phyloP scores from a whole-genome alignment of 2,329 filamentous ascomycete species.

The Aspergillus melleus region DNA sequence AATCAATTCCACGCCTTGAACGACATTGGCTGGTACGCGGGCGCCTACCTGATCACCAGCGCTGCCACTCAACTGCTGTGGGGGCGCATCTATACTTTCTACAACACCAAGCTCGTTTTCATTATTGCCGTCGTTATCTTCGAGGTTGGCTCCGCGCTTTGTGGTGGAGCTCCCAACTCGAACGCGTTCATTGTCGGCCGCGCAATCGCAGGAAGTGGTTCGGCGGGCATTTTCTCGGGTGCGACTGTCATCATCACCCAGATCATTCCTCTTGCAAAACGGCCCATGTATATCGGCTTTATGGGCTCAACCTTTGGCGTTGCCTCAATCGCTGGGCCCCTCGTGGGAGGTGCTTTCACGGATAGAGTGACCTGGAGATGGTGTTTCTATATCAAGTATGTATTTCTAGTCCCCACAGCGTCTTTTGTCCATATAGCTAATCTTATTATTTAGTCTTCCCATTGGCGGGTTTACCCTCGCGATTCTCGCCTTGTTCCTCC shows the following conservation, averaged over 20 bases:
- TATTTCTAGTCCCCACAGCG: background rate
- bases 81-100: background rate
- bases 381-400: slow-evolving; percentile 1
- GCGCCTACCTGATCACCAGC: background rate
- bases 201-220: background rate
- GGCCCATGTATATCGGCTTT: background rate
- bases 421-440: background rate
- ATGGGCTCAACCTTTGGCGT: background rate
- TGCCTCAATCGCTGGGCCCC: background rate
- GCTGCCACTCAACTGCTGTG: background rate
- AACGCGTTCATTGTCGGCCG: background rate
- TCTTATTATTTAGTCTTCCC: background rate
- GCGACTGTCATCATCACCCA: background rate
- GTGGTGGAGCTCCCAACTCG: background rate
- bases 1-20: background rate
- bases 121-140: background rate
- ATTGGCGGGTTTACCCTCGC: background rate
- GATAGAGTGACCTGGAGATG: background rate
- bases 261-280: background rate
- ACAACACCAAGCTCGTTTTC: background rate
- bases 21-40: slow-evolving; percentile 1
- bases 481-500: background rate
- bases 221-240: background rate
- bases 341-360: background rate
- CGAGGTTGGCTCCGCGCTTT: background rate